Percentiles rank a stretch among this genome's conserved stretches.
phyloP scores from a whole-genome alignment of 768 basidiomycete species.

The Boletus rubropictus region DNA sequence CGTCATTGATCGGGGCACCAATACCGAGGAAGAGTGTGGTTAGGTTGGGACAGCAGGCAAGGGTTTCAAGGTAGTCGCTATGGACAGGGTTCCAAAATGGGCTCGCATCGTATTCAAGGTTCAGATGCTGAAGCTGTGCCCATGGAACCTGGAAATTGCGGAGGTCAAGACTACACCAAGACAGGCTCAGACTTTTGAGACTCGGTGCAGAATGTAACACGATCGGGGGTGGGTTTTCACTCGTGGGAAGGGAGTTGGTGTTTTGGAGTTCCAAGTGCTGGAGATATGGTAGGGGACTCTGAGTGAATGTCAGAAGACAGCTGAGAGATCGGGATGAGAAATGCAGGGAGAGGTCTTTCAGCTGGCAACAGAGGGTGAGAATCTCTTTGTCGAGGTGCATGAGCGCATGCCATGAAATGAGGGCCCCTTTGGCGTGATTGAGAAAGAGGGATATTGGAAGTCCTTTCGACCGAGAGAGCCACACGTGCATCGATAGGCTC shows the following conservation, averaged over 20 bases:
- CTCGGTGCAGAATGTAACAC: conserved; percentile 22
- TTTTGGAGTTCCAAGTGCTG: conserved; percentile 25
- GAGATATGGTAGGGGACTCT: conserved; percentile 20
- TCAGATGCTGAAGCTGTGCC: conserved; percentile 24
- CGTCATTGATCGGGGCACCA: conserved; percentile 14
- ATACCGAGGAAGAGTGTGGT: conserved; percentile 25
- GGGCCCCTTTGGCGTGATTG: conserved; percentile 19
- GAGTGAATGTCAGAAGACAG: conserved; percentile 26
- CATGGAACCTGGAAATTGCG: conserved; percentile 24
- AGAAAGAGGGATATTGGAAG: conserved; percentile 26
- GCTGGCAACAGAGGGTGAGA: conserved; percentile 18
- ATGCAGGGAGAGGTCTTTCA: conserved; percentile 17
- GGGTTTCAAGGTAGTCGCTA: conserved; percentile 24
- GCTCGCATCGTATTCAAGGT: conserved; percentile 26
- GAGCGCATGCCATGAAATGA: conserved; percentile 24
- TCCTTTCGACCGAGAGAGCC: conserved; percentile 27
- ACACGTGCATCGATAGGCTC: conserved; percentile 24
- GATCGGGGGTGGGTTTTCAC: conserved; percentile 23
- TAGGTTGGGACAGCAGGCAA: conserved; percentile 25
- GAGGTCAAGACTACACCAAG: conserved; percentile 28
- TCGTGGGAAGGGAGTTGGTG: conserved; percentile 21
- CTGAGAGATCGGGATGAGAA: conserved; percentile 24
- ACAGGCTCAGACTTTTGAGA: conserved; percentile 25
- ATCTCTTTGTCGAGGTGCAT: conserved; percentile 28
- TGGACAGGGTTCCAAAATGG: conserved; percentile 27